Percentiles rank a stretch among this genome's conserved stretches.
phyloP scores from a whole-genome alignment of 208 protist genomes.

The Porcisia deanei region DNA sequence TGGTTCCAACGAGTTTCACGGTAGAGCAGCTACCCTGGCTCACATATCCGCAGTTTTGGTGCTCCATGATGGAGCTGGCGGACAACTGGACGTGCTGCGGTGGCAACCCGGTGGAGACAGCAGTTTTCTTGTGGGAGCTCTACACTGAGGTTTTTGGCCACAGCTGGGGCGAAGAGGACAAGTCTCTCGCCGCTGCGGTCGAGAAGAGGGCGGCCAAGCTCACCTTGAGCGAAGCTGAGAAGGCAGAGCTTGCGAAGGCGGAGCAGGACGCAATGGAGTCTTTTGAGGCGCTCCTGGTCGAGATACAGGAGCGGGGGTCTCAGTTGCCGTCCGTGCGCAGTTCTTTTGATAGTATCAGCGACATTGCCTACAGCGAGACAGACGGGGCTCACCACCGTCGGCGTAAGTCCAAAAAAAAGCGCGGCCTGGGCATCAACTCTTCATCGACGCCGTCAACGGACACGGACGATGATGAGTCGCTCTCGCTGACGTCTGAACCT shows the following conservation, averaged over 20 bases:
- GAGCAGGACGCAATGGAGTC: conserved; percentile 35
- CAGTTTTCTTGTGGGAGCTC: conserved; percentile 77
- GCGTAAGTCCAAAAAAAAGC: neutral
- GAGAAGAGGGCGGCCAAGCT: conserved; percentile 26
- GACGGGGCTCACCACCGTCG: neutral
- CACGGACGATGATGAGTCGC: conserved; percentile 1
- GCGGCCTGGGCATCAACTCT: neutral
- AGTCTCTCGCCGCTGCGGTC: conserved; percentile 35
- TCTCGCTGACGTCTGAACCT: conserved; percentile 1
- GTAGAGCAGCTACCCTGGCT: conserved; percentile 60
- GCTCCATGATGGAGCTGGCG: conserved; percentile 83
- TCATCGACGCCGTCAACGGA: neutral
- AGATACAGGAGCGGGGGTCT: conserved; percentile 24
- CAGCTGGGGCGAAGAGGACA: conserved; percentile 77
- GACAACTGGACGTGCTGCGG: conserved; percentile 87
- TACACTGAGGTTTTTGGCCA: conserved; percentile 85
- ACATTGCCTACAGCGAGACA: neutral
- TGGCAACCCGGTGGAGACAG: conserved; percentile 62
- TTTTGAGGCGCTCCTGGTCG: conserved; percentile 51
- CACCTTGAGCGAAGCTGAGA: conserved; percentile 21
- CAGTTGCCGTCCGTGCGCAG: conserved; percentile 13
- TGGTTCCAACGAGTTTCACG: conserved; percentile 24
- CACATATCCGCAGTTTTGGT: conserved; percentile 82
- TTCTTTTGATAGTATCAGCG: neutral
- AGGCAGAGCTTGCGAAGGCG: conserved; percentile 21